phyloP scores from a whole-genome alignment of 345 rosid genomes.

The Kernera saxatilis region DNA sequence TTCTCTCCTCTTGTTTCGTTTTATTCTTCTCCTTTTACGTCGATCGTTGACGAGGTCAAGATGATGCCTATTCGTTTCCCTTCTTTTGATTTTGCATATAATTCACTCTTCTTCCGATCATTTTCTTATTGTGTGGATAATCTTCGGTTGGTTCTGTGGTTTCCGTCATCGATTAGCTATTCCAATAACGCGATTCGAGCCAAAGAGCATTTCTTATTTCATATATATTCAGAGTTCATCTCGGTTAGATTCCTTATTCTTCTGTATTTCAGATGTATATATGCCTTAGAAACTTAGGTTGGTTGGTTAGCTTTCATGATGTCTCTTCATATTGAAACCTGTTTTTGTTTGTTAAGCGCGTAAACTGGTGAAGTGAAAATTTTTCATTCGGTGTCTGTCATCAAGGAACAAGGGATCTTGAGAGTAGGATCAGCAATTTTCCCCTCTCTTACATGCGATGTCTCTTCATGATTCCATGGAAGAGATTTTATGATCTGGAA shows the following conservation, averaged over 20 bases:
- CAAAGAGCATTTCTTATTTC: neutral
- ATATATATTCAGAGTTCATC: no score
- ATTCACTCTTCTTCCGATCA: neutral
- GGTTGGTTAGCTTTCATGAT: neutral
- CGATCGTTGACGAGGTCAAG: constrained; percentile 20
- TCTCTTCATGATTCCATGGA: neutral
- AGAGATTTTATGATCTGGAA: neutral
- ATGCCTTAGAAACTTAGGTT: neutral
- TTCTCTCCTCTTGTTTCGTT: constrained; percentile 9
- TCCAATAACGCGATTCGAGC: neutral
- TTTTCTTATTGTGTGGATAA: neutral
- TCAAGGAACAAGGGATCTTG: neutral
- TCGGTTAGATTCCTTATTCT: no score
- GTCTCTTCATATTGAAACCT: neutral
- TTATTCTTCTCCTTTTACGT: constrained; percentile 1
- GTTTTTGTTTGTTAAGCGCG: neutral
- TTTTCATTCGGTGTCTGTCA: neutral
- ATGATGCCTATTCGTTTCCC: neutral
- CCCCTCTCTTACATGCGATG: neutral
- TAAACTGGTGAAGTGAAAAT: no score
- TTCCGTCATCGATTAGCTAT: neutral
- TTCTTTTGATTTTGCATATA: neutral
- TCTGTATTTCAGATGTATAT: neutral
- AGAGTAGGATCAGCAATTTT: neutral
- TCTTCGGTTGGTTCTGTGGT: neutral